phyloP scores from a whole-genome alignment of 2,329 filamentous ascomycete species.

The Fusarium sp. region DNA sequence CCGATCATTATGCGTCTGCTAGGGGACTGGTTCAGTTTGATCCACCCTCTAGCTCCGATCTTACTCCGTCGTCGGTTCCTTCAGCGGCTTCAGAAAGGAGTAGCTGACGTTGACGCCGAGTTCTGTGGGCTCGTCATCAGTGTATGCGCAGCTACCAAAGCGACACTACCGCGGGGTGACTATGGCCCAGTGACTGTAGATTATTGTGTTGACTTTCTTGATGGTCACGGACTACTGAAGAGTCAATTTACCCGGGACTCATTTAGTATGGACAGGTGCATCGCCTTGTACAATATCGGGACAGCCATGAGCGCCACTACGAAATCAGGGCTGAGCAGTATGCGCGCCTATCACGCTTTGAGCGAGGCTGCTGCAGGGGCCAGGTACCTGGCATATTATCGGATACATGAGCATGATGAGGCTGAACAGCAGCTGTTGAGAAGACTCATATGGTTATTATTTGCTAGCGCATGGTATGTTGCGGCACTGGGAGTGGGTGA shows the following conservation, averaged over 20 bases:
- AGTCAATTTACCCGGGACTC: constrained; percentile 16
- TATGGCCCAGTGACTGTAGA: constrained; percentile 43
- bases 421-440: constrained; percentile 46
- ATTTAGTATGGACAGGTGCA: constrained; percentile 48
- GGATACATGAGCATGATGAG: constrained; percentile 29
- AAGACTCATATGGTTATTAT: constrained; percentile 48
- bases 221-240: constrained; percentile 39
- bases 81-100: constrained; percentile 38
- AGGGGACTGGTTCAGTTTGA: constrained; percentile 48
- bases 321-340: constrained; percentile 16
- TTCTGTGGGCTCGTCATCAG: constrained; percentile 49
- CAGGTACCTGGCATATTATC: constrained; percentile 45
- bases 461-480: constrained; percentile 43
- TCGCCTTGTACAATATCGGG: constrained; percentile 49
- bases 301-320: constrained; percentile 32
- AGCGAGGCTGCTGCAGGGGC: constrained; percentile 43
- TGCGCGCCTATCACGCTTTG: constrained; percentile 36
- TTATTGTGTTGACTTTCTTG: constrained; percentile 43
- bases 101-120: constrained; percentile 37
- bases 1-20: constrained; percentile 34
- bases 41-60: constrained; percentile 48
- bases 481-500: neutral
- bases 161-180: constrained; percentile 43
- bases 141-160: constrained; percentile 47
- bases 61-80: constrained; percentile 46